phyloP scores from a whole-genome alignment of 2,329 filamentous ascomycete genomes.

The Chaetomium sp. region DNA sequence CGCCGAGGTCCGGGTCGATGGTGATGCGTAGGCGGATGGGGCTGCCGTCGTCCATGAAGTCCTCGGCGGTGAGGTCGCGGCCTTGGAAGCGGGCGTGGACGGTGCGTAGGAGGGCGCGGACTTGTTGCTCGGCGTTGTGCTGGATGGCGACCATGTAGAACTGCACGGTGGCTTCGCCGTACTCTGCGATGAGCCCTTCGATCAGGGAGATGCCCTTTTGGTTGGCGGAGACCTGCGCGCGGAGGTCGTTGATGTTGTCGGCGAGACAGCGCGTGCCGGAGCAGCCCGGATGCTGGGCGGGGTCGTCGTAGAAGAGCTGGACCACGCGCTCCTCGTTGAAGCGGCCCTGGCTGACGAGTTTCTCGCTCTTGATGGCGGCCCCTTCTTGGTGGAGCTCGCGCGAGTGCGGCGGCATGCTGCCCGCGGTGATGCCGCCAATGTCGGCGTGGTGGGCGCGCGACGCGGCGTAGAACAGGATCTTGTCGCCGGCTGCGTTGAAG shows the following conservation, averaged over 20 bases:
- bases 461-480: slow-evolving; percentile 76
- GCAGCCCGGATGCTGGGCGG: slow-evolving; percentile 68
- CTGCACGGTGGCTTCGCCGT: slow-evolving; percentile 68
- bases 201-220: slow-evolving; percentile 80
- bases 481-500: slow-evolving; percentile 57
- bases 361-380: slow-evolving; percentile 56
- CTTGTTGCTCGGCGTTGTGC: slow-evolving; percentile 69
- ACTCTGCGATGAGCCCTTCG: slow-evolving; percentile 66
- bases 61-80: slow-evolving; percentile 63
- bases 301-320: slow-evolving; percentile 65
- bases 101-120: slow-evolving; percentile 64
- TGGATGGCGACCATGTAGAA: slow-evolving; percentile 83
- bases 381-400: slow-evolving; percentile 60
- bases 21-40: slow-evolving; percentile 69
- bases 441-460: slow-evolving; percentile 77
- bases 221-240: slow-evolving; percentile 81
- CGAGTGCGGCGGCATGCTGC: slow-evolving; percentile 75
- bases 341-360: slow-evolving; percentile 68
- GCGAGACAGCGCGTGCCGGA: slow-evolving; percentile 70
- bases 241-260: slow-evolving; percentile 81
- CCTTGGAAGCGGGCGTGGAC: slow-evolving; percentile 65
- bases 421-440: slow-evolving; percentile 75
- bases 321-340: slow-evolving; percentile 74
- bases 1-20: slow-evolving; percentile 67
- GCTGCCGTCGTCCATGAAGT: slow-evolving; percentile 83